phyloP scores from a whole-genome alignment of 164 flowering plant genomes.

The Stephania cephalantha region DNA sequence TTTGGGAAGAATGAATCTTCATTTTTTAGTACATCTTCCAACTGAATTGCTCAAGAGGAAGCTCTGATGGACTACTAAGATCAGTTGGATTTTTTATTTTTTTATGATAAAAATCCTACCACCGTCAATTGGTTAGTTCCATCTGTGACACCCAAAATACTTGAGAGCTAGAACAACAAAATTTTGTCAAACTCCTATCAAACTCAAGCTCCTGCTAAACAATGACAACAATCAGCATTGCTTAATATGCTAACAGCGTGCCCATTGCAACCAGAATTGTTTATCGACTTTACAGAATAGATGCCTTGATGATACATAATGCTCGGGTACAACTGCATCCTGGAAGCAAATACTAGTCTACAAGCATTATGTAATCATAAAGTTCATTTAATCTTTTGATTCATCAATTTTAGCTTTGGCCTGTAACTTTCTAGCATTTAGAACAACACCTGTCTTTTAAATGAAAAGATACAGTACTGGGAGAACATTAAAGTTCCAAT shows the following conservation, averaged over 20 bases:
- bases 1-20: too few species aligned
- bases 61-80: too few species aligned
- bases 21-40: too few species aligned
- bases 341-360: neutral
- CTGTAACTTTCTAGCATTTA: neutral
- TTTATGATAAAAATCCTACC: too few species aligned
- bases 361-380: neutral
- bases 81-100: too few species aligned
- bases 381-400: neutral
- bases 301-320: neutral
- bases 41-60: too few species aligned
- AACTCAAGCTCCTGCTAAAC: neutral
- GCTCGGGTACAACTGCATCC: neutral
- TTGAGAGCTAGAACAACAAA: neutral
- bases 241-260: neutral
- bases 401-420: too few species aligned
- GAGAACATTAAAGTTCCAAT: too few species aligned
- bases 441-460: neutral
- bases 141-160: neutral
- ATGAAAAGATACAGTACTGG: neutral
- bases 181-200: neutral
- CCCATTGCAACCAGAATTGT: neutral
- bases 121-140: too few species aligned
- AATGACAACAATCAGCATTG: neutral
- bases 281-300: neutral